phyloP scores from a whole-genome alignment of 164 flowering plant species.

The Magnolia sinica region DNA sequence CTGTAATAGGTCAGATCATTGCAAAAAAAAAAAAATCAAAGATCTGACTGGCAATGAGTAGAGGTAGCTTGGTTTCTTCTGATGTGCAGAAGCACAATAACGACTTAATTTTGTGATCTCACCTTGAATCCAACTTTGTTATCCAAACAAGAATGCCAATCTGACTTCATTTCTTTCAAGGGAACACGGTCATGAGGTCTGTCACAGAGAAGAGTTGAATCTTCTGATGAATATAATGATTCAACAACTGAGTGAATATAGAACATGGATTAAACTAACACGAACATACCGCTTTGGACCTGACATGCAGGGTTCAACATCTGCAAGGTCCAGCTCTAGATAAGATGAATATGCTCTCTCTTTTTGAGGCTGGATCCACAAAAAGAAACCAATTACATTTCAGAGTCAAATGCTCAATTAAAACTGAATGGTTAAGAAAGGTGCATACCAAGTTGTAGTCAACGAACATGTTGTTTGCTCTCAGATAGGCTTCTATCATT shows the following conservation, averaged over 20 bases:
- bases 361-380: constrained; percentile 49
- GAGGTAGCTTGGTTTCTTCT: background rate
- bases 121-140: constrained; percentile 86
- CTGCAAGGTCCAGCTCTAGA: constrained; percentile 55
- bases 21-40: background rate
- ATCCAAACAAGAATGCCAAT: constrained; percentile 85
- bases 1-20: background rate
- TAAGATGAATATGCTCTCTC: constrained; percentile 67
- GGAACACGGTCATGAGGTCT: constrained; percentile 91
- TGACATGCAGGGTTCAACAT: constrained; percentile 79
- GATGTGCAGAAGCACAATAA: no score
- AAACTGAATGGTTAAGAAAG: background rate
- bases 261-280: background rate
- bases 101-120: constrained; percentile 7
- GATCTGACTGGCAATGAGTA: background rate
- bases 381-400: background rate
- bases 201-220: constrained; percentile 8
- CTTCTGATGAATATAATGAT: background rate
- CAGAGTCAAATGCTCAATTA: background rate
- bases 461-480: constrained; percentile 84
- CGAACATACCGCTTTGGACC: constrained; percentile 67
- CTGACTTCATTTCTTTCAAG: constrained; percentile 74
- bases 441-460: constrained; percentile 70
- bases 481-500: constrained; percentile 74
- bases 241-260: background rate